phyloP scores from a whole-genome alignment of 2,329 filamentous ascomycete genomes.

The Penicillium sp. region DNA sequence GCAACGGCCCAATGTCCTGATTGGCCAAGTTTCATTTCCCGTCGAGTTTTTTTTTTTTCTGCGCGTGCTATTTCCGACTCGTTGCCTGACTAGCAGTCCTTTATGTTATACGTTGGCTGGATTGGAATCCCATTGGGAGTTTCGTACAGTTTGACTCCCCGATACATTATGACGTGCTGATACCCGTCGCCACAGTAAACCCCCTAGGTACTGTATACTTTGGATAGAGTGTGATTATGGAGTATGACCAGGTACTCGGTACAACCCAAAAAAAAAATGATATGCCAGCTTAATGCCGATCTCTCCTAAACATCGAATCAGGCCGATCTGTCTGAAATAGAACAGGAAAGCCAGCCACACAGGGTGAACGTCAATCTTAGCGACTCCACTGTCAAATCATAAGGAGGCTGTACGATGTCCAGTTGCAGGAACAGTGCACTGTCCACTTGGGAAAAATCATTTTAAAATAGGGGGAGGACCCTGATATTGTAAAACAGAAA shows the following conservation, averaged over 20 bases:
- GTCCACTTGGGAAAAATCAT: neutral
- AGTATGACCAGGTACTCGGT: neutral
- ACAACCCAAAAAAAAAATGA: constrained; percentile 1
- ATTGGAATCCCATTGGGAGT: neutral
- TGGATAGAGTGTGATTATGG: accelerated
- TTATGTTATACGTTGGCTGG: neutral
- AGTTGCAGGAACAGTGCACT: constrained; percentile 1
- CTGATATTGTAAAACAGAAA: no score
- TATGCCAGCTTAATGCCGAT: neutral
- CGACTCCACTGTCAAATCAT: neutral
- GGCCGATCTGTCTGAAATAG: constrained; percentile 5
- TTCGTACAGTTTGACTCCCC: neutral
- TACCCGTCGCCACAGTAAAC: constrained; percentile 6
- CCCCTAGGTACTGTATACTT: constrained; percentile 4
- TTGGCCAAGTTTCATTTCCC: neutral
- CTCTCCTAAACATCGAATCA: neutral
- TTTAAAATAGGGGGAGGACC: neutral
- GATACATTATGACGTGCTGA: constrained; percentile 18
- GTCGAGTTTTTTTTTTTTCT: neutral
- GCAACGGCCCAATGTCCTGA: neutral
- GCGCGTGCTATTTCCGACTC: constrained; percentile 2
- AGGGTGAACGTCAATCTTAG: neutral
- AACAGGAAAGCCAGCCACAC: constrained; percentile 7
- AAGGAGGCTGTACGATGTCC: neutral
- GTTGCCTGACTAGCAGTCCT: neutral